Conservation (phyloP, 2,329 filamentous ascomycete species). For the Whalleya microplaca region DNA sequence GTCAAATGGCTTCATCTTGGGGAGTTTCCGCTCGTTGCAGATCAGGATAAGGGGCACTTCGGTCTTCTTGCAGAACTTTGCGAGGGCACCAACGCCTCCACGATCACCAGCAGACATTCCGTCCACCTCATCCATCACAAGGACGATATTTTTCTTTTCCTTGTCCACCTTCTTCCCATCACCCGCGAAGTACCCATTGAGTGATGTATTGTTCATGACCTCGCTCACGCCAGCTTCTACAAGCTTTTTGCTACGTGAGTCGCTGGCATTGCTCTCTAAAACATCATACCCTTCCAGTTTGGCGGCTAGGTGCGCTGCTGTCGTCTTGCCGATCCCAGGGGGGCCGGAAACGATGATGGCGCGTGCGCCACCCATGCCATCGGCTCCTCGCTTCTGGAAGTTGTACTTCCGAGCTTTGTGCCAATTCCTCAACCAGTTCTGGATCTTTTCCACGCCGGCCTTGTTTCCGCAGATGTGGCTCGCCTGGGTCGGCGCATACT, state of each 20-base stretch:
- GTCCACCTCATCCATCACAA: constrained; percentile 99
- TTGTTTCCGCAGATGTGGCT: constrained; percentile 97
- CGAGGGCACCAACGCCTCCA: constrained; percentile 91
- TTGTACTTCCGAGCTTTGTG: constrained; percentile 75
- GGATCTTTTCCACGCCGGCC: constrained; percentile 82
- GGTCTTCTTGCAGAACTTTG: constrained; percentile 93
- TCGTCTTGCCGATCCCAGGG: constrained; percentile 96
- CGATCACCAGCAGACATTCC: constrained; percentile 98
- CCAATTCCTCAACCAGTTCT: constrained; percentile 85
- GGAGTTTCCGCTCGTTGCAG: constrained; percentile 90
- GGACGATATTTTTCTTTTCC: constrained; percentile 87
- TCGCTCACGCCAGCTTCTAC: constrained; percentile 88
- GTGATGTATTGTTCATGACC: constrained; percentile 89
- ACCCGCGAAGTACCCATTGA: constrained; percentile 86
- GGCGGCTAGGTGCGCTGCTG: constrained; percentile 90
- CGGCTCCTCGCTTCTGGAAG: constrained; percentile 81
- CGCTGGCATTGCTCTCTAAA: constrained; percentile 93
- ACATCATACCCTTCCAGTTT: constrained; percentile 93
- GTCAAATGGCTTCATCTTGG: constrained; percentile 99
- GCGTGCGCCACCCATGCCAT: constrained; percentile 81
- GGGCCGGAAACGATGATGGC: constrained; percentile 96
- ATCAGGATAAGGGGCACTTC: constrained; percentile 95
- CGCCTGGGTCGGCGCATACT: constrained; percentile 86
- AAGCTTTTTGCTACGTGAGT: constrained; percentile 93
- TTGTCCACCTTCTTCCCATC: constrained; percentile 80